Percentiles rank a stretch among this genome's conserved stretches.
These are phyloP conservation scores for Ilyonectria destructans DNA, from an alignment of 2,329 filamentous ascomycete genomes.

Conservation along the genomic window DNA sequence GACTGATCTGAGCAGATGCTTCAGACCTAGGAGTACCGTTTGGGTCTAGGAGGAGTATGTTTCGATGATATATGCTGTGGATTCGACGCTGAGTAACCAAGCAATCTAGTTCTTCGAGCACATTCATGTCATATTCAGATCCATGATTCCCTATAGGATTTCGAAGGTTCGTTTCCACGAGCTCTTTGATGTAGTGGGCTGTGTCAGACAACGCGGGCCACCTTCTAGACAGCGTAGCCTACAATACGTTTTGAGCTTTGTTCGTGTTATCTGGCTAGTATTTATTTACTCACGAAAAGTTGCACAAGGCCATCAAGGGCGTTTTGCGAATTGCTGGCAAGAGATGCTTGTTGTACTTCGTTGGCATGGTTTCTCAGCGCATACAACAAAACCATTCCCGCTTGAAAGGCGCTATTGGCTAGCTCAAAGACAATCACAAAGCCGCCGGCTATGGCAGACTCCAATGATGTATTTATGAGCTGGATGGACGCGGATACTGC, in stretches of 20 bases:
- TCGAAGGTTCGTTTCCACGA: slow-evolving; percentile 29
- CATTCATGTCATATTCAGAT: slow-evolving; percentile 32
- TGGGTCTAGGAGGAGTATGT: slow-evolving; percentile 21
- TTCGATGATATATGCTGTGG: slow-evolving; percentile 35
- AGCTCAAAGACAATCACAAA: slow-evolving; percentile 7
- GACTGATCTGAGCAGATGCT: background rate
- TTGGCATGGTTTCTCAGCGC: background rate
- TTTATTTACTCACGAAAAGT: background rate
- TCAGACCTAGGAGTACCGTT: background rate
- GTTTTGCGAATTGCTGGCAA: background rate
- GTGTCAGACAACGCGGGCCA: slow-evolving; percentile 30
- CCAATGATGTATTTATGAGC: background rate
- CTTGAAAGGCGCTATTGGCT: slow-evolving; percentile 3
- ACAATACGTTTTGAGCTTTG: background rate
- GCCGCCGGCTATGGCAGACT: slow-evolving; percentile 4
- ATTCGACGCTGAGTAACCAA: slow-evolving; percentile 36
- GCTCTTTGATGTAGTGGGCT: slow-evolving; percentile 32
- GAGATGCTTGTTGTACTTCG: slow-evolving; percentile 1
- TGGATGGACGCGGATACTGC: slow-evolving; percentile 18
- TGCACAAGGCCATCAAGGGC: slow-evolving; percentile 14
- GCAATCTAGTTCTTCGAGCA: slow-evolving; percentile 36
- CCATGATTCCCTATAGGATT: slow-evolving; percentile 30
- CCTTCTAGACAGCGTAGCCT: slow-evolving; percentile 13
- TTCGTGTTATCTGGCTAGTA: background rate
- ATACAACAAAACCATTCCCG: slow-evolving; percentile 5